phyloP scores from a whole-genome alignment of 2,329 filamentous ascomycete genomes.

The Apiospora saccharicola region DNA sequence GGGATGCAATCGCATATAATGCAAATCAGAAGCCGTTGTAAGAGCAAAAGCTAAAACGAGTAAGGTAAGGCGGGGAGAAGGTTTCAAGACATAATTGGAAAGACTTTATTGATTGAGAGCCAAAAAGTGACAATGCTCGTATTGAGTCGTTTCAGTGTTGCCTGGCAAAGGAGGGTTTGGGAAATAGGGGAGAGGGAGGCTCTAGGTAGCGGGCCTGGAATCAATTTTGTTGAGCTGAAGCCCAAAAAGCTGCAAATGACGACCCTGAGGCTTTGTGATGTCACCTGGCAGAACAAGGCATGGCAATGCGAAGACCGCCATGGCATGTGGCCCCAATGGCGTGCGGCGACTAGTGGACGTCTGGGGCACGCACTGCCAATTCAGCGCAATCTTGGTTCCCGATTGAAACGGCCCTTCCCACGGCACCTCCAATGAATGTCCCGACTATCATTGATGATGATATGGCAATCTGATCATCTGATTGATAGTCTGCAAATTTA shows the following conservation, averaged over 20 bases:
- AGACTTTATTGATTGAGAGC: not conserved
- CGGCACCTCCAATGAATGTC: too few relatives aligned
- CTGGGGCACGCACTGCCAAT: not conserved
- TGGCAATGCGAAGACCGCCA: not conserved
- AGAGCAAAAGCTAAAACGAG: not conserved
- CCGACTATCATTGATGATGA: too few relatives aligned
- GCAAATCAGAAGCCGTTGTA: not conserved
- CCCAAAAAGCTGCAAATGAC: conserved; percentile 16
- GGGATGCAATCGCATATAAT: not conserved
- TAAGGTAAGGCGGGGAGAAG: conserved; percentile 7
- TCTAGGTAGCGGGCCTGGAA: not conserved
- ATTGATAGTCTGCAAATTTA: not conserved
- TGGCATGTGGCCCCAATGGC: conserved; percentile 15
- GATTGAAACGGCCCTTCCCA: not conserved
- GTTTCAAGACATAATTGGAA: conserved; percentile 15
- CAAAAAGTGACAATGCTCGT: not conserved
- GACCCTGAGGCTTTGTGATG: conserved; percentile 16
- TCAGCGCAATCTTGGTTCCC: not conserved
- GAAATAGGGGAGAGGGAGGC: not conserved
- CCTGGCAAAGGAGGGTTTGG: not conserved
- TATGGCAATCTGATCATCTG: conserved; percentile 6
- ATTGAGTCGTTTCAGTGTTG: too few relatives aligned
- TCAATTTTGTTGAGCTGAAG: conserved; percentile 21
- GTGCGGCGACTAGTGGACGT: conserved; percentile 7
- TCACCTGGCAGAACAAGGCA: conserved; percentile 19